Evolutionary conservation across 306 rosid species (phyloP).

Genomic region (Rosa lucieae): DNA sequence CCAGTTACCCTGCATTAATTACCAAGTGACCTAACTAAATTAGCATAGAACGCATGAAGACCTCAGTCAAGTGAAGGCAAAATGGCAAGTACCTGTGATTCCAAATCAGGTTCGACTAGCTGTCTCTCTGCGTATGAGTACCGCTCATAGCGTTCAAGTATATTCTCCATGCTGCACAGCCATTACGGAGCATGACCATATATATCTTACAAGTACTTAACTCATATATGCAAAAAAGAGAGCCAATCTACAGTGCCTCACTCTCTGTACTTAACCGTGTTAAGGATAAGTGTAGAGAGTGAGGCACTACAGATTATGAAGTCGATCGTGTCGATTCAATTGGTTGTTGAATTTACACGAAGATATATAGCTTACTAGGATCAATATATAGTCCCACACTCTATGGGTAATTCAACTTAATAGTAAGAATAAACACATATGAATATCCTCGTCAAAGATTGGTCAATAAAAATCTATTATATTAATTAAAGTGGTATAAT

Average conservation of each 20-base stretch:
- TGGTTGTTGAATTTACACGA: too few relatives aligned
- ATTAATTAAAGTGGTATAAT: background rate
- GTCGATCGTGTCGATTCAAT: too few relatives aligned
- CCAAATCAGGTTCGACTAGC: slow-evolving; percentile 39
- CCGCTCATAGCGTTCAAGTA: slow-evolving; percentile 85
- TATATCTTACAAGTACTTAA: background rate
- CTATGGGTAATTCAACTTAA: too few relatives aligned
- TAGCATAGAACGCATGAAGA: background rate
- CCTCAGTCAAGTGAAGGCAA: background rate
- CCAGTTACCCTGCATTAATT: slow-evolving; percentile 64
- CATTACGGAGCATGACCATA: background rate
- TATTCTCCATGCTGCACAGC: slow-evolving; percentile 72
- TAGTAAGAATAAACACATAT: too few relatives aligned
- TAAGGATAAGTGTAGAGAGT: background rate
- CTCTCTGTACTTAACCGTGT: background rate
- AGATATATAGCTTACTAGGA: too few relatives aligned
- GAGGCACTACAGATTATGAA: too few relatives aligned
- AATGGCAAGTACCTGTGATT: slow-evolving; percentile 42
- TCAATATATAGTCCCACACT: too few relatives aligned
- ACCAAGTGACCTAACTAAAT: background rate
- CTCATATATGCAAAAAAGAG: background rate
- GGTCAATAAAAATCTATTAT: too few relatives aligned
- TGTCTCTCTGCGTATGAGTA: slow-evolving; percentile 63
- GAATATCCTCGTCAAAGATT: too few relatives aligned
- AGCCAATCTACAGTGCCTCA: background rate